Percentiles rank a stretch among this genome's conserved stretches.
These are phyloP conservation scores for Phyllosticta citriasiana DNA, from an alignment of 2,329 filamentous ascomycete species.

Conservation along the genomic window DNA sequence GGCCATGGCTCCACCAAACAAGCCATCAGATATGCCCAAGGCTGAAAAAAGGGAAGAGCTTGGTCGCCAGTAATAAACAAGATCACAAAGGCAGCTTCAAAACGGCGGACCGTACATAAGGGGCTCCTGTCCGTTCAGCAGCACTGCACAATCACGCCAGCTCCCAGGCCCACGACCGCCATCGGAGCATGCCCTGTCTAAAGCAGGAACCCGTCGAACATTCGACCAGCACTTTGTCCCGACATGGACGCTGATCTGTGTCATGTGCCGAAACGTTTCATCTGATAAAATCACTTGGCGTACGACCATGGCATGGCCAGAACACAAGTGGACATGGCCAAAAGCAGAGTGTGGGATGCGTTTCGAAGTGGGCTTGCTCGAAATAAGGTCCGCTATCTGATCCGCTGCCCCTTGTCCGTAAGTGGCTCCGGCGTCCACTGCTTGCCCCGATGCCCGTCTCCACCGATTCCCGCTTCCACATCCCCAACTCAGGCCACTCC, in stretches of 20 bases:
- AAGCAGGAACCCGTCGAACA: not conserved
- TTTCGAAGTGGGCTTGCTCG: not conserved
- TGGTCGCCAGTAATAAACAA: not conserved
- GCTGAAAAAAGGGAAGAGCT: not conserved
- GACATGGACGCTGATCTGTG: not conserved
- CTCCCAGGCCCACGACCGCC: not conserved
- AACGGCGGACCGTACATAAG: not conserved
- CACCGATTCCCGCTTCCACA: not conserved
- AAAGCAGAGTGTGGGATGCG: not conserved
- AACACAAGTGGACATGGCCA: not conserved
- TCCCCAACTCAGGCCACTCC: not conserved
- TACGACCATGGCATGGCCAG: not conserved
- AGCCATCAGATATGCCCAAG: not conserved
- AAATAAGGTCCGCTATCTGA: conserved; percentile 3
- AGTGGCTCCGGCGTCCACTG: not conserved
- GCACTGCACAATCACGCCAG: not conserved
- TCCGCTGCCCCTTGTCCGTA: not conserved
- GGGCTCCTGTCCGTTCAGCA: not conserved
- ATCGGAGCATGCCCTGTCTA: not conserved
- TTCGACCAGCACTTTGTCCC: not conserved
- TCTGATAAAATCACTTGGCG: not conserved
- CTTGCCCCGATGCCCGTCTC: not conserved
- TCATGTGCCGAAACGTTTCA: not conserved
- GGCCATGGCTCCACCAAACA: not conserved
- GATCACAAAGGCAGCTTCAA: not conserved